Percentiles rank a stretch among this genome's conserved stretches.
phyloP scores from a whole-genome alignment of 2,329 filamentous ascomycete species.

The Cadophora luteo-olivacea region DNA sequence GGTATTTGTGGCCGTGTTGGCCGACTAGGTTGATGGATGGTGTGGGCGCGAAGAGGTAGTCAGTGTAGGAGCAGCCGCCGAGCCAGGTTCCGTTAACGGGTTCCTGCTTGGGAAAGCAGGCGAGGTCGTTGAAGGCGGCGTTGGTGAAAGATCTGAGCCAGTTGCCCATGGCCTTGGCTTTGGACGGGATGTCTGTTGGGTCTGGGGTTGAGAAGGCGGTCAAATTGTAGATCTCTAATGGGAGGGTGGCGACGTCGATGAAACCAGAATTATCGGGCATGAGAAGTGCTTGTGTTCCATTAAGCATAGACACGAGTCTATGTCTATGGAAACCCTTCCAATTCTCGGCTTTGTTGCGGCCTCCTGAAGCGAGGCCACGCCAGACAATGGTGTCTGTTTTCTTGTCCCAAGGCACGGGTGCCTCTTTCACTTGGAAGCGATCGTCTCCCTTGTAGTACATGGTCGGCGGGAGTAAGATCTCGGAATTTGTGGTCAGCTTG shows the following conservation, averaged over 20 bases:
- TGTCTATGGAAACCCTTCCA: constrained; percentile 63
- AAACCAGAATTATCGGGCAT: constrained; percentile 54
- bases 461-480: constrained; percentile 66
- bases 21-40: constrained; percentile 15
- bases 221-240: constrained; percentile 16
- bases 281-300: constrained; percentile 47
- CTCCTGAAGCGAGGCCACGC: constrained; percentile 69
- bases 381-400: constrained; percentile 64
- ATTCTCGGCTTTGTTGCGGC: constrained; percentile 53
- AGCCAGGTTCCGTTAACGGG: constrained; percentile 40
- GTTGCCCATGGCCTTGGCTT: constrained; percentile 56
- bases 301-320: constrained; percentile 60
- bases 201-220: constrained; percentile 18
- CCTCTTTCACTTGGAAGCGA: constrained; percentile 61
- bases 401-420: constrained; percentile 61
- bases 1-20: constrained; percentile 61
- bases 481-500: constrained; percentile 66
- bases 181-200: constrained; percentile 36
- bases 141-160: constrained; percentile 28
- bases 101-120: constrained; percentile 39
- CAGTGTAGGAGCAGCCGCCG: constrained; percentile 49
- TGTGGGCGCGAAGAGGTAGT: constrained; percentile 48
- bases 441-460: constrained; percentile 67
- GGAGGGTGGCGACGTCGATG: constrained; percentile 44
- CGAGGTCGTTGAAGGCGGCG: constrained; percentile 26